phyloP scores from a whole-genome alignment of 306 rosid genomes.

The Abrus precatorius region DNA sequence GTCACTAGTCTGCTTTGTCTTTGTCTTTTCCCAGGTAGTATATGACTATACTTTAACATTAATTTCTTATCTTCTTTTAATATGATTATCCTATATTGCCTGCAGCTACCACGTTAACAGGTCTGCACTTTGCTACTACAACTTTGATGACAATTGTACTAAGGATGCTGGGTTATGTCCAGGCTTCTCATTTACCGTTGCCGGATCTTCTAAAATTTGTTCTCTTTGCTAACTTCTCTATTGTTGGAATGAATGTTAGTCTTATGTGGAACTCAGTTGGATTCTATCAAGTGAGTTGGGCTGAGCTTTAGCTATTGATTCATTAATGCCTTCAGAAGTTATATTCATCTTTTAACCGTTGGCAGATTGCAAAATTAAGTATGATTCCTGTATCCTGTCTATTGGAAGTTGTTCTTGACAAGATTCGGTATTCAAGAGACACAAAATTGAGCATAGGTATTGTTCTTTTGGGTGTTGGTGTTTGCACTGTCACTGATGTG shows the following conservation, averaged over 20 bases:
- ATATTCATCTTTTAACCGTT: slow-evolving; percentile 37
- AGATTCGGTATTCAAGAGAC: slow-evolving; percentile 80
- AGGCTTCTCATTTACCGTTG: slow-evolving; percentile 73
- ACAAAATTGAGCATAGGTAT: slow-evolving; percentile 79
- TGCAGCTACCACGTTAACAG: slow-evolving; percentile 89
- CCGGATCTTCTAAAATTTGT: slow-evolving; percentile 79
- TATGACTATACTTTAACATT: background rate
- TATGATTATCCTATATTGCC: slow-evolving; percentile 18
- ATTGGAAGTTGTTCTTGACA: slow-evolving; percentile 82
- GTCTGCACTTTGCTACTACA: slow-evolving; percentile 79
- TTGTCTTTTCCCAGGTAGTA: slow-evolving; percentile 10
- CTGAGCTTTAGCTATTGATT: slow-evolving; percentile 39
- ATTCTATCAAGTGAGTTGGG: slow-evolving; percentile 78
- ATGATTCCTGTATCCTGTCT: slow-evolving; percentile 92
- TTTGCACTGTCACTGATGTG: slow-evolving; percentile 91
- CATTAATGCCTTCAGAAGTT: slow-evolving; percentile 41
- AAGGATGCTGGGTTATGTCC: slow-evolving; percentile 76
- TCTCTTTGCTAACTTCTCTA: slow-evolving; percentile 83
- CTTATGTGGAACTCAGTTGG: slow-evolving; percentile 96
- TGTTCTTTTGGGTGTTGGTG: slow-evolving; percentile 87
- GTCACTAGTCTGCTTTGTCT: background rate
- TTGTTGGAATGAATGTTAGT: slow-evolving; percentile 93
- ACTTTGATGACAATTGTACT: slow-evolving; percentile 75
- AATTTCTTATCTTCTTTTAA: slow-evolving; percentile 21
- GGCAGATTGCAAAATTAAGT: slow-evolving; percentile 86